A percentile compares a stretch with the other conserved stretches of the same genome.
phyloP scores from a whole-genome alignment of 768 basidiomycete species.

The Cantharellus cinnabarinus region DNA sequence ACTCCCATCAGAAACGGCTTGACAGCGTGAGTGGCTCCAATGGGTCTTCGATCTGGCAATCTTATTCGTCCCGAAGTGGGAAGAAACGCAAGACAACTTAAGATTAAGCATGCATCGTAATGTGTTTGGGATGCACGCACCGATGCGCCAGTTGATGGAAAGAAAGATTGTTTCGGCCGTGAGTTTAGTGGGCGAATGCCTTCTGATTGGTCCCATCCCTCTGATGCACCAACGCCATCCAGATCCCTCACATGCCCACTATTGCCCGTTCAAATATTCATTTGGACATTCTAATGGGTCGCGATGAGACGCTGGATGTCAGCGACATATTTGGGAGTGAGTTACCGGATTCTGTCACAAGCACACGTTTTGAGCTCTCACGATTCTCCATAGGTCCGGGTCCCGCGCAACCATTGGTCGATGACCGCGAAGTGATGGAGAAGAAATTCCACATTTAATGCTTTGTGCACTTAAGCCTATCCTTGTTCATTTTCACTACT shows the following conservation, averaged over 20 bases:
- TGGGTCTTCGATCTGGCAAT: background rate
- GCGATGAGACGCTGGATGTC: constrained; percentile 64
- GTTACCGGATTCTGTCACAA: constrained; percentile 10
- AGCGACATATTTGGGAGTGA: constrained; percentile 63
- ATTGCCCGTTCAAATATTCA: constrained; percentile 56
- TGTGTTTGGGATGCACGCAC: constrained; percentile 70
- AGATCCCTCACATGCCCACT: constrained; percentile 51
- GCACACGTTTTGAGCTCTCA: background rate
- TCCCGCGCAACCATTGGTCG: background rate
- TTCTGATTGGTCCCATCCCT: background rate
- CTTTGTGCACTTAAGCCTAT: background rate
- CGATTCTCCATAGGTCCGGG: background rate
- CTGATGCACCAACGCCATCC: background rate
- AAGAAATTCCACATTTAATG: background rate
- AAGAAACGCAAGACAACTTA: constrained; percentile 74
- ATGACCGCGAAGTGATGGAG: background rate
- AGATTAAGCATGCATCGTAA: constrained; percentile 71
- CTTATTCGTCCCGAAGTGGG: constrained; percentile 42
- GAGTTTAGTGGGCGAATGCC: constrained; percentile 14
- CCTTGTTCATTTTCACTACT: too few species aligned
- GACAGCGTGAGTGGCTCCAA: constrained; percentile 37
- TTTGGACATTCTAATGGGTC: constrained; percentile 83
- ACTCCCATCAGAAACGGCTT: constrained; percentile 45
- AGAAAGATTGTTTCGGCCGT: constrained; percentile 66
- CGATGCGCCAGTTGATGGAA: constrained; percentile 85